Conservation (phyloP, 192 early-diverging fungal species). For the Funneliformis mosseae region DNA sequence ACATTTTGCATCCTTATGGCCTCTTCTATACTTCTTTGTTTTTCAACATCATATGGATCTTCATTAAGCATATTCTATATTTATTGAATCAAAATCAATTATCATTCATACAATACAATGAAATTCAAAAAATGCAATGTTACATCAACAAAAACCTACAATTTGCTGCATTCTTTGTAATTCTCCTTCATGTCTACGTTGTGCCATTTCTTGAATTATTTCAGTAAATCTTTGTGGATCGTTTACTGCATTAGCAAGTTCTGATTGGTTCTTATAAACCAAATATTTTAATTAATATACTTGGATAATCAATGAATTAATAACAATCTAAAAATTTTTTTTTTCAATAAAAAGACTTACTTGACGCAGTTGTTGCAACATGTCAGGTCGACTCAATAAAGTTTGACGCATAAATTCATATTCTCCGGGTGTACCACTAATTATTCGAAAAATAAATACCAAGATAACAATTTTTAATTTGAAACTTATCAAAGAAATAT, state of each 20-base stretch:
- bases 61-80: constrained; percentile 61
- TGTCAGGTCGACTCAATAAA: constrained; percentile 59
- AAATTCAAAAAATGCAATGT: too few relatives aligned
- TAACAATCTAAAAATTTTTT: neutral
- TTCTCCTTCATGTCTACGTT: constrained; percentile 9
- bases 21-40: constrained; percentile 90
- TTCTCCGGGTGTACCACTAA: too few relatives aligned
- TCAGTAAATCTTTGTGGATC: constrained; percentile 19
- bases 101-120: neutral
- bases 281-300: neutral
- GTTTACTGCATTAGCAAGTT: constrained; percentile 63
- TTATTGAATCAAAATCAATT: constrained; percentile 22
- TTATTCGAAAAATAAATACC: too few relatives aligned
- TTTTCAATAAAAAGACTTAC: constrained; percentile 51
- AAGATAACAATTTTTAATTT: too few relatives aligned
- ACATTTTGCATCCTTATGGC: constrained; percentile 86
- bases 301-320: neutral
- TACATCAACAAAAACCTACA: neutral
- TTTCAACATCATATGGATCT: constrained; percentile 91
- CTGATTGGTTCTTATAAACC: neutral
- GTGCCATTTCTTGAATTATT: neutral
- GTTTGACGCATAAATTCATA: constrained; percentile 63
- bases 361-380: constrained; percentile 59
- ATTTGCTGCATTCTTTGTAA: constrained; percentile 19
- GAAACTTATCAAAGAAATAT: neutral